A percentile compares a stretch with the other conserved stretches of the same genome.
phyloP scores from a whole-genome alignment of 768 basidiomycete species.

The Sarcomyxa edulis region DNA sequence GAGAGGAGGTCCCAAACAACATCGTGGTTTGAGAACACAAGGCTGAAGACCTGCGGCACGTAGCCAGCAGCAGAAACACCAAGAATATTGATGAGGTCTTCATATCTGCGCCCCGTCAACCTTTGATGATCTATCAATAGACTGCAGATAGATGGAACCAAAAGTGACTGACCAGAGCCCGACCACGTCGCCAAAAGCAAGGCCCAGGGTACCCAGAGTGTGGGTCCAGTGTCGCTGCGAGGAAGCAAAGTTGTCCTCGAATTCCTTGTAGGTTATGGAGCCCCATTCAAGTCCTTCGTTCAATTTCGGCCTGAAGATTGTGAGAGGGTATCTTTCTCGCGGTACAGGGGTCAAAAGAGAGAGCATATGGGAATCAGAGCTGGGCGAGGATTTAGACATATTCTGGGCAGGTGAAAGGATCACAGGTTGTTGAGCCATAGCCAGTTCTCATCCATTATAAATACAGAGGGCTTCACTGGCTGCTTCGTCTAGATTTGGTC shows the following conservation, averaged over 20 bases:
- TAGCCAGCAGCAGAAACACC: constrained; percentile 63
- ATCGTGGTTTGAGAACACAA: constrained; percentile 51
- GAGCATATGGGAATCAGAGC: no score
- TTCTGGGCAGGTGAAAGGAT: no score
- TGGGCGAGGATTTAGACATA: no score
- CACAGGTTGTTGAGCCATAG: no score
- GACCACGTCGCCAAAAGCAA: constrained; percentile 46
- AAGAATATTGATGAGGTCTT: constrained; percentile 59
- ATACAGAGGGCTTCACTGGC: no score
- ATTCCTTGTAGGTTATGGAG: constrained; percentile 30
- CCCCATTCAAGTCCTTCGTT: no score
- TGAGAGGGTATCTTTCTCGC: no score
- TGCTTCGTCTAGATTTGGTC: no score
- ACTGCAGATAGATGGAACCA: constrained; percentile 1
- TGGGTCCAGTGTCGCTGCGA: constrained; percentile 53
- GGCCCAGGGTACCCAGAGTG: constrained; percentile 31
- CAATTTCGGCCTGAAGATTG: no score
- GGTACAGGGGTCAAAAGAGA: no score
- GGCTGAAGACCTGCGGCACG: constrained; percentile 60
- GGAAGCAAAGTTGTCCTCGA: constrained; percentile 48
- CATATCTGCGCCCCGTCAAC: constrained; percentile 57
- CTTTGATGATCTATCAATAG: constrained; percentile 30
- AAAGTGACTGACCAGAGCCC: constrained; percentile 49
- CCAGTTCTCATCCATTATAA: no score
- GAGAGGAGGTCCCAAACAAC: constrained; percentile 58